A percentile compares a stretch with the other conserved stretches of the same genome.
These are phyloP conservation scores for Tetrahymena elliotti DNA, from an alignment of 73 alveolate species.

Conservation along the genomic window DNA sequence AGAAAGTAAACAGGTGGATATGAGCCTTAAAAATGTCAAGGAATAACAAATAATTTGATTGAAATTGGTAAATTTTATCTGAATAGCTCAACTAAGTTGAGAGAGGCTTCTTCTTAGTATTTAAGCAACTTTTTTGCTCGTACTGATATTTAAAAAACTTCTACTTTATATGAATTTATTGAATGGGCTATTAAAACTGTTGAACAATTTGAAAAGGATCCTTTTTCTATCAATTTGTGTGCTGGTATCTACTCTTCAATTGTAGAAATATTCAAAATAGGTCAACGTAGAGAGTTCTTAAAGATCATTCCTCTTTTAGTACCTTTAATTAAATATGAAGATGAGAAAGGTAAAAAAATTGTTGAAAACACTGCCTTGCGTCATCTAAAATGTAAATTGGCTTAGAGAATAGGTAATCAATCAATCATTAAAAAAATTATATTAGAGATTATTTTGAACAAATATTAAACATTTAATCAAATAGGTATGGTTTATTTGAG, in stretches of 20 bases:
- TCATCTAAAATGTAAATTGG: background rate
- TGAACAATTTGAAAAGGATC: background rate
- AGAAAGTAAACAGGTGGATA: background rate
- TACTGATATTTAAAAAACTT: constrained; percentile 68
- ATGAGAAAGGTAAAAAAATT: background rate
- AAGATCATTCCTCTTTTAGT: background rate
- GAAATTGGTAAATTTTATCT: constrained; percentile 23
- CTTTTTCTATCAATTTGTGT: background rate
- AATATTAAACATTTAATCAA: background rate
- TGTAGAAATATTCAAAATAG: constrained; percentile 51
- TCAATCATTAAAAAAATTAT: too few relatives aligned
- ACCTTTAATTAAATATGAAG: background rate
- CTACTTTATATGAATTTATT: constrained; percentile 52
- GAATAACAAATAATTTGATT: background rate
- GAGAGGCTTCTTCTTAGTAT: constrained; percentile 48
- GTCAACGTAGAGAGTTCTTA: constrained; percentile 45
- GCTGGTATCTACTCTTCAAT: constrained; percentile 32
- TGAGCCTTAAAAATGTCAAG: background rate
- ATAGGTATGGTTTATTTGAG: constrained; percentile 78
- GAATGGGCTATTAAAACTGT: constrained; percentile 35
- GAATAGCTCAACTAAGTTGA: constrained; percentile 31
- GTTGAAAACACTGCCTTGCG: background rate
- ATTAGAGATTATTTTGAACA: too few relatives aligned
- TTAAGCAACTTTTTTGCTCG: constrained; percentile 71
- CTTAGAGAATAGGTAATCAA: background rate